phyloP scores from a whole-genome alignment of 1,284 basidiomycete species.

The Ceratobasidium sp. region DNA sequence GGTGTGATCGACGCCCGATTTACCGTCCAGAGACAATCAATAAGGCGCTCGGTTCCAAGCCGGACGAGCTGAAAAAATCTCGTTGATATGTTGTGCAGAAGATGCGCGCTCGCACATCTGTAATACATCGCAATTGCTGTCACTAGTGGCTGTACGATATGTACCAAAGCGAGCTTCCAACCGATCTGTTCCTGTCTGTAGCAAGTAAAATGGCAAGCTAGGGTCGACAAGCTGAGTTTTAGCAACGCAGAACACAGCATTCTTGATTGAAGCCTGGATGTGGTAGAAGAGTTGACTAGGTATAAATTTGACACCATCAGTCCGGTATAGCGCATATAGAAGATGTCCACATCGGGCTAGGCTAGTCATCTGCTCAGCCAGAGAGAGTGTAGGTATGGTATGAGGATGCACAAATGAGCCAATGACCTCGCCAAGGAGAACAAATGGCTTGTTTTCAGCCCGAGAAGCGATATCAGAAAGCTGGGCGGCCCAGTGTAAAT shows the following conservation, averaged over 20 bases:
- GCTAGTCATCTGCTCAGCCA: background rate
- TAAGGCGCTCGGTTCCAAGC: conserved; percentile 15
- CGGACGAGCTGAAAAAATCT: conserved; percentile 10
- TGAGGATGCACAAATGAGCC: background rate
- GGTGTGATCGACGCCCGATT: conserved; percentile 48
- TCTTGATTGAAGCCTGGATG: conserved; percentile 53
- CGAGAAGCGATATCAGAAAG: background rate
- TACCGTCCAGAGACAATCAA: background rate
- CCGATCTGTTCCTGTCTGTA: conserved; percentile 51
- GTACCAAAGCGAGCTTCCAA: conserved; percentile 52
- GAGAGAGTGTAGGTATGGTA: background rate
- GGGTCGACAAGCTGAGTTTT: conserved; percentile 53
- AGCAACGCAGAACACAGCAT: conserved; percentile 52
- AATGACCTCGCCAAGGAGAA: background rate
- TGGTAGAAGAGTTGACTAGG: conserved; percentile 53
- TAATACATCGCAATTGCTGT: conserved; percentile 1
- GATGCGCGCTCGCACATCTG: conserved; percentile 9
- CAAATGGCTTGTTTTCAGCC: background rate
- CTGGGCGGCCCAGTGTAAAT: background rate
- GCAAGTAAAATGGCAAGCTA: conserved; percentile 49
- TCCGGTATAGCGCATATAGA: conserved; percentile 15
- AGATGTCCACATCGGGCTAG: background rate
- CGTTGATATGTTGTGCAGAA: background rate
- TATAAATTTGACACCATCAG: conserved; percentile 49
- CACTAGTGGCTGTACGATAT: conserved; percentile 43